A percentile compares a stretch with the other conserved stretches of the same genome.
These are phyloP conservation scores for Starmera dryadoides DNA, from an alignment of 805 yeast species.

Conservation along the genomic window DNA sequence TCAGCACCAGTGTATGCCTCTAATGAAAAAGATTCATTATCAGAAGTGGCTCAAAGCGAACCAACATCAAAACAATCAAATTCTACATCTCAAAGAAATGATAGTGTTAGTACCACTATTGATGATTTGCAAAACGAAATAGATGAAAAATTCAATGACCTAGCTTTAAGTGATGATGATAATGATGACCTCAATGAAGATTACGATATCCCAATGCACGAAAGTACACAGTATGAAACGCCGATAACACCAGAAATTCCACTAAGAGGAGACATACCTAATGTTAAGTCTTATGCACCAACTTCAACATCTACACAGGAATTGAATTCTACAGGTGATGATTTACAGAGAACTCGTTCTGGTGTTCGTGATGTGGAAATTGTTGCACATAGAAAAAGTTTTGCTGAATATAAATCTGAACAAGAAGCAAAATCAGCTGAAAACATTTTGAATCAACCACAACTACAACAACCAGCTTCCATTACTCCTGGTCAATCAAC, in stretches of 20 bases:
- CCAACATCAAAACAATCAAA: background rate
- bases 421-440: conserved; percentile 6
- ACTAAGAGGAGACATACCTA: background rate
- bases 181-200: background rate
- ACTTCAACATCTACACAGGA: background rate
- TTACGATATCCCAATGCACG: background rate
- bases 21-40: background rate
- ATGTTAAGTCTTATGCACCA: background rate
- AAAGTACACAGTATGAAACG: background rate
- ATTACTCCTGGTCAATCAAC: background rate
- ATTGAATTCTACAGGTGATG: background rate
- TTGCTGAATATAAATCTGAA: conserved; percentile 14
- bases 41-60: background rate
- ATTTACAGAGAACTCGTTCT: background rate
- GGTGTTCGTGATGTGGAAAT: conserved; percentile 21
- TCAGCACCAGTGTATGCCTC: background rate
- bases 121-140: background rate
- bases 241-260: too few species aligned
- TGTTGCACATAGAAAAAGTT: conserved; percentile 23
- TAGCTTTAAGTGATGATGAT: too few species aligned
- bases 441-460: background rate
- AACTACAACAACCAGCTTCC: background rate
- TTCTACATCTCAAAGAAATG: background rate
- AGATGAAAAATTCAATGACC: background rate
- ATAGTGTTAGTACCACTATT: background rate